A percentile compares a stretch with the other conserved stretches of the same genome.
These are phyloP conservation scores for Arachnomyces sp. DNA, from an alignment of 2,329 filamentous ascomycete species.

Conservation along the genomic window DNA sequence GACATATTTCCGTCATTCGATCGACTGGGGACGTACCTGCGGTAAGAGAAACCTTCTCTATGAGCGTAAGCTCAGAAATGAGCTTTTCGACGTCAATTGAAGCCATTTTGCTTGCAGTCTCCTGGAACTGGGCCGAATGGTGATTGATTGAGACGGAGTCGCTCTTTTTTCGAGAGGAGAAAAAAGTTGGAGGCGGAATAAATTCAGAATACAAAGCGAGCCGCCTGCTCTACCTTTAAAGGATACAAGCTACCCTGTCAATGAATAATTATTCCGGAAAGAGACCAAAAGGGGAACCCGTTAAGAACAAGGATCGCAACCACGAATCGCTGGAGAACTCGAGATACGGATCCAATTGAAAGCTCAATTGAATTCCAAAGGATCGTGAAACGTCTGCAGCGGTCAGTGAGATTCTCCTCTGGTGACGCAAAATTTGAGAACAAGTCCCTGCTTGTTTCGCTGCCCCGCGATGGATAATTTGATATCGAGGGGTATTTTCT, in stretches of 20 bases:
- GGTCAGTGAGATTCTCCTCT: too few relatives aligned
- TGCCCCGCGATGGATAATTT: too few relatives aligned
- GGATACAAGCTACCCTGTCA: background rate
- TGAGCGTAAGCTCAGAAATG: constrained; percentile 45
- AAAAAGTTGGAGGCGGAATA: background rate
- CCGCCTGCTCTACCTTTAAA: background rate
- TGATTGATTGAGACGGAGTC: background rate
- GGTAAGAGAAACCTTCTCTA: constrained; percentile 49
- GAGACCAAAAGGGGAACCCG: constrained; percentile 16
- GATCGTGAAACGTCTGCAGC: too few relatives aligned
- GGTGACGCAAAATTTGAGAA: too few relatives aligned
- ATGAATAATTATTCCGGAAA: constrained; percentile 2
- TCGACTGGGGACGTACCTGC: constrained; percentile 21
- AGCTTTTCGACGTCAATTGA: constrained; percentile 40
- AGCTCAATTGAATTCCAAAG: too few relatives aligned
- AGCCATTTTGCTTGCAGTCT: constrained; percentile 18
- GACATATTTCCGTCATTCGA: constrained; percentile 7
- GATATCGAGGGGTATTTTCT: too few relatives aligned
- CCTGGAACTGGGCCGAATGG: background rate
- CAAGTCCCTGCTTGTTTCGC: too few relatives aligned
- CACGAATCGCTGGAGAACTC: too few relatives aligned
- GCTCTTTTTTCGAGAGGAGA: background rate
- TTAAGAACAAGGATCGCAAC: too few relatives aligned
- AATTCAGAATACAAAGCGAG: constrained; percentile 3
- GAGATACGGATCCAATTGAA: too few relatives aligned